These are phyloP conservation scores for Ascochyta clinopodiicola DNA, from an alignment of 2,329 filamentous ascomycete species.

Conservation along the genomic window DNA sequence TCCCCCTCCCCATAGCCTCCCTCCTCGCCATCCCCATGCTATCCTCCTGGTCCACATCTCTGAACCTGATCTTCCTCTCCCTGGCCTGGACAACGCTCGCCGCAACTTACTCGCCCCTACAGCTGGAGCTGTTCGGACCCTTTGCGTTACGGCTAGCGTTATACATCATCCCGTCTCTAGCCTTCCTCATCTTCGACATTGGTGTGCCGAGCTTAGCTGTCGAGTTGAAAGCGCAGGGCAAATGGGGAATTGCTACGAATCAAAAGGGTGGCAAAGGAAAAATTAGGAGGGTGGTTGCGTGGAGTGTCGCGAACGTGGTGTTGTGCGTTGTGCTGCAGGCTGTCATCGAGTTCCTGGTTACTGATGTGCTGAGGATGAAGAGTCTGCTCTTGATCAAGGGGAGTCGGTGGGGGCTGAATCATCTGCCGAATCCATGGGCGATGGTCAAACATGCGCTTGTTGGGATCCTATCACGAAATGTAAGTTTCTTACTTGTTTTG, in stretches of 20 bases:
- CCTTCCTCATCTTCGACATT: conserved; percentile 77
- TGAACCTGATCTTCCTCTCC: conserved; percentile 89
- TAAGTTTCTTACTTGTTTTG: conserved; percentile 39
- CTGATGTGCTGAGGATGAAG: conserved; percentile 58
- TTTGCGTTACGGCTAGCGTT: conserved; percentile 71
- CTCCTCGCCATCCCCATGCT: conserved; percentile 76
- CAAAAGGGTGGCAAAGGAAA: conserved; percentile 50
- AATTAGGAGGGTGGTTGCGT: conserved; percentile 59
- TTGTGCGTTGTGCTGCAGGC: conserved; percentile 63
- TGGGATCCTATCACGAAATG: conserved; percentile 64
- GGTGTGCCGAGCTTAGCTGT: conserved; percentile 72
- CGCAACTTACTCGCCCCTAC: conserved; percentile 74
- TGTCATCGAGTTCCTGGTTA: conserved; percentile 61
- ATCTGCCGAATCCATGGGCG: conserved; percentile 68
- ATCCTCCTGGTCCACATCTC: conserved; percentile 77
- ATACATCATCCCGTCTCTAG: conserved; percentile 74
- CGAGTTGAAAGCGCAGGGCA: conserved; percentile 71
- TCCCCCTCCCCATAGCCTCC: conserved; percentile 56
- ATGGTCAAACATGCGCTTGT: conserved; percentile 62
- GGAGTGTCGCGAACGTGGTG: conserved; percentile 63
- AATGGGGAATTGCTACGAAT: conserved; percentile 54
- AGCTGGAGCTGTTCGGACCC: conserved; percentile 76
- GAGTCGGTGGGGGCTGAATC: conserved; percentile 66
- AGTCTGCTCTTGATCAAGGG: conserved; percentile 65
- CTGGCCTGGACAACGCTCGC: conserved; percentile 88